A percentile compares a stretch with the other conserved stretches of the same genome.
phyloP scores from a whole-genome alignment of 2,329 filamentous ascomycete species.

The Sporothrix luriei region DNA sequence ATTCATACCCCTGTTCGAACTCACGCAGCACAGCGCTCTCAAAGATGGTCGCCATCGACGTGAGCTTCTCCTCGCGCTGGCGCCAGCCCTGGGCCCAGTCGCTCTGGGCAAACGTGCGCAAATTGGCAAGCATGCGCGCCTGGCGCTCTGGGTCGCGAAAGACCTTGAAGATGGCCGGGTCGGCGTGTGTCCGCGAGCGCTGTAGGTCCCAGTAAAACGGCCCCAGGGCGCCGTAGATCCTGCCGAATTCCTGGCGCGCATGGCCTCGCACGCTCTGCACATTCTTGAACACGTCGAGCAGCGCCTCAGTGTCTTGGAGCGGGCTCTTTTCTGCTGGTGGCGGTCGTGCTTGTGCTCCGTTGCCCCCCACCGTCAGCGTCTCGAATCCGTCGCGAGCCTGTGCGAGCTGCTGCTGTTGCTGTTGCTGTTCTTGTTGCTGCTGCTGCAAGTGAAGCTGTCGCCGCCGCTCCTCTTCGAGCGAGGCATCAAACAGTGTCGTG shows the following conservation, averaged over 20 bases:
- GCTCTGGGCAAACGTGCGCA: slow-evolving; percentile 75
- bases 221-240: slow-evolving; percentile 81
- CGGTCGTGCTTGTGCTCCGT: slow-evolving; percentile 28
- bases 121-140: slow-evolving; percentile 82
- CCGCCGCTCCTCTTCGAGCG: slow-evolving; percentile 62
- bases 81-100: slow-evolving; percentile 77
- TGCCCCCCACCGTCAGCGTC: slow-evolving; percentile 61
- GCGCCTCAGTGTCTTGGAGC: slow-evolving; percentile 61
- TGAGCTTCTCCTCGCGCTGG: slow-evolving; percentile 70
- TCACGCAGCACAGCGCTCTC: slow-evolving; percentile 88
- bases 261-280: slow-evolving; percentile 79
- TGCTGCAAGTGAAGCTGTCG: slow-evolving; percentile 34
- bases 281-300: slow-evolving; percentile 69
- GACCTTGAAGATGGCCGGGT: slow-evolving; percentile 81
- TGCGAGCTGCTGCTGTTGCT: slow-evolving; percentile 30
- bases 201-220: slow-evolving; percentile 87
- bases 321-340: slow-evolving; percentile 48
- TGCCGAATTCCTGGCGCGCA: slow-evolving; percentile 87
- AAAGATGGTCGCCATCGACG: slow-evolving; percentile 76
- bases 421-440: slow-evolving; percentile 49
- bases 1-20: slow-evolving; percentile 90
- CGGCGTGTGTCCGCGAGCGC: slow-evolving; percentile 69
- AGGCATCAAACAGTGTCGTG: slow-evolving; percentile 74
- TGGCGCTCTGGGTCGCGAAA: slow-evolving; percentile 89
- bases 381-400: slow-evolving; percentile 70